Base-by-base conservation (phyloP, 2,329 filamentous ascomycete species). In the Leptodontidium sp. region DNA sequence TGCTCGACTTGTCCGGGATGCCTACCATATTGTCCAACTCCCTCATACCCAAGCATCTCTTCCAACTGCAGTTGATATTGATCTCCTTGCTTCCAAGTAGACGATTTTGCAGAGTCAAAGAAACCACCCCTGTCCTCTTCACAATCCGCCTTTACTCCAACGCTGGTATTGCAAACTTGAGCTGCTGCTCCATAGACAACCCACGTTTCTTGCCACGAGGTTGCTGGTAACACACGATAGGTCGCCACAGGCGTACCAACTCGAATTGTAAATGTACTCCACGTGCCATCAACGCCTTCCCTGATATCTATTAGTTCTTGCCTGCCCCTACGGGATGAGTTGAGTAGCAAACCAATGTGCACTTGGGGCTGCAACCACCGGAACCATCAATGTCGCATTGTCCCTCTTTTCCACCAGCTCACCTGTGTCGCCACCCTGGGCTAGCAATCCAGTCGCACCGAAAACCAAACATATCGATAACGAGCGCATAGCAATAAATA, bases 141-240 rank as follows among this genome's bases (percentile, higher is more conserved):
- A 64, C 80, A 82, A 67, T 80, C 69, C 7, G 68, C 29, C 5
- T 79, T 77, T 3, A 81, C 76, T 12, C 80, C 80, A n/a, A 80
- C 77, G 17, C 77, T 78, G 47, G 80, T 63, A 55, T 80, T 82
- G 64, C 88, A 91, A 63, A 87, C 88, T 68, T 83, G 81, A 0
- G 84, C 81, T 64, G 88, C 83, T 2, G 87, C 84, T 2, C 88
- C 85, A 89, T 90, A 93, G 55, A 91, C 87, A 77, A 92, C 65
- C 81, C 81, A 90, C 45, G 79, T 75, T 64, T 80, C 75, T 11
- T 80, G 79, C 61, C 80, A 81, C 0, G 80, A 78, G 14, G 80
- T 82, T 2, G 79, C 81, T 2, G 80, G 77, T 3, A 80, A 74
- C 4, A 81, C 80, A 62, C 80, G 75, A 29, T 81, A 71, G 52